Evolutionary conservation across 768 basidiomycete genomes (phyloP).

Genomic region (Kwoniella shandongensis): DNA sequence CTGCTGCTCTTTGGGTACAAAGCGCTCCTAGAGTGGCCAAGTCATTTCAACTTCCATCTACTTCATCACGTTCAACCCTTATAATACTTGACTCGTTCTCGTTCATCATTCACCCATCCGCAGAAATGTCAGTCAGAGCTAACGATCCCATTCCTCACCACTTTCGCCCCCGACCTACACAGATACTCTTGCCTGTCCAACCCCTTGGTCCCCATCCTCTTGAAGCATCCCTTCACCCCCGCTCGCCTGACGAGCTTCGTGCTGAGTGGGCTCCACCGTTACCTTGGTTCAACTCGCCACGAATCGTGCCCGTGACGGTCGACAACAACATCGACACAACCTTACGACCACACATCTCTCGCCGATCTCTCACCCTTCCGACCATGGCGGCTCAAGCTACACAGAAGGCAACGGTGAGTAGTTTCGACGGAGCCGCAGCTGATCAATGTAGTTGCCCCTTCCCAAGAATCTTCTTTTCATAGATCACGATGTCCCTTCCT

Average conservation of each 20-base stretch:
- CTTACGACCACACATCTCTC: conserved; percentile 1
- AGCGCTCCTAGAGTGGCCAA: too few species aligned
- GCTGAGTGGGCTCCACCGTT: conserved; percentile 1
- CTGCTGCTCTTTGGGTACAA: too few species aligned
- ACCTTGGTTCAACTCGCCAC: background rate
- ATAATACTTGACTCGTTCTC: too few species aligned
- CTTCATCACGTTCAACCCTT: too few species aligned
- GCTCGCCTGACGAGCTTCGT: conserved; percentile 20
- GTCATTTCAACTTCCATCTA: too few species aligned
- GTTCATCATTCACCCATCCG: too few species aligned
- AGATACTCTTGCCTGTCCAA: background rate
- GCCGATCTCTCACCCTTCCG: conserved; percentile 11
- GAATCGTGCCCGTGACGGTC: conserved; percentile 1
- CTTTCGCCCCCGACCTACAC: conserved; percentile 5
- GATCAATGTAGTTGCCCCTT: conserved; percentile 37
- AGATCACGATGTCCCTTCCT: conserved; percentile 46
- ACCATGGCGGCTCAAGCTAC: conserved; percentile 17
- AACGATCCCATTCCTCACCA: background rate
- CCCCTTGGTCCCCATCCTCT: conserved; percentile 20
- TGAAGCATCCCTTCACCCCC: conserved; percentile 21
- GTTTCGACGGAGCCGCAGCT: background rate
- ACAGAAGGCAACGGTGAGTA: conserved; percentile 21
- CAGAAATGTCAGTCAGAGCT: too few species aligned
- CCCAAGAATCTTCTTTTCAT: conserved; percentile 53
- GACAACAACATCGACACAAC: too few species aligned